A percentile compares a stretch with the other conserved stretches of the same genome.
Evolutionary conservation across 345 rosid species (phyloP).

Genomic region (thale cress (Arabidopsis thaliana)): TAIR10.1 NC_003071.7:19626501-19627000

Average conservation of each 20-base stretch:
- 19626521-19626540: slow-evolving; percentile 93
- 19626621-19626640: slow-evolving; percentile 85
- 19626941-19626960: background rate
- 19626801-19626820: slow-evolving; percentile 75
- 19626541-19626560: background rate
- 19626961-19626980: slow-evolving; percentile 6
- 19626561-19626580: background rate
- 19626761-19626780: background rate
- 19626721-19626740: background rate
- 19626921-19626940: background rate
- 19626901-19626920: background rate
- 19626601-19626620: slow-evolving; percentile 73
- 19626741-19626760: background rate
- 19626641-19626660: slow-evolving; percentile 88
- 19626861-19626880: slow-evolving; percentile 14
- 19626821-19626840: slow-evolving; percentile 69
- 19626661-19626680: slow-evolving; percentile 98
- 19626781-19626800: slow-evolving; percentile 23
- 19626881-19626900: background rate
- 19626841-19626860: slow-evolving; percentile 20
- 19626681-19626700: slow-evolving; percentile 86
- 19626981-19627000: background rate
- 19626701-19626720: slow-evolving; percentile 87
- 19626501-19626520: slow-evolving; percentile 98
- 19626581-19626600: background rate